phyloP scores from a whole-genome alignment of 352 stramenopile genomes.

The Pythium aristosporum region DNA sequence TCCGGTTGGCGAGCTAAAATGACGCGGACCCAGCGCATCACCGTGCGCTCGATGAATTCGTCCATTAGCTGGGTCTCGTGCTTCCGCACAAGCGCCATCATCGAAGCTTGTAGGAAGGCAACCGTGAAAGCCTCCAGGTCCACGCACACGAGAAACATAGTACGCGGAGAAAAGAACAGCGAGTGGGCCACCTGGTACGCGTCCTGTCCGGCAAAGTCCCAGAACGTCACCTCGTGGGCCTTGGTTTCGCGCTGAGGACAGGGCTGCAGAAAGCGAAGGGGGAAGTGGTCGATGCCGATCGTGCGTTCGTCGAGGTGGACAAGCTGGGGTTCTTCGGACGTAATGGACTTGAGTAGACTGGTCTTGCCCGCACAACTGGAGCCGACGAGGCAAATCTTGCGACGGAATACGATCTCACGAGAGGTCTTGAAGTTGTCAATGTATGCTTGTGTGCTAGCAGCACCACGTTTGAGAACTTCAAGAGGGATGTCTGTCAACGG shows the following conservation, averaged over 20 bases:
- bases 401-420: neutral
- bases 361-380: constrained; percentile 30
- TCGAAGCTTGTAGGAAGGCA: neutral
- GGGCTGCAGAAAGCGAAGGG: neutral
- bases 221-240: constrained; percentile 18
- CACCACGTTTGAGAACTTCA: constrained; percentile 1
- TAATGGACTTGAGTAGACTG: constrained; percentile 6
- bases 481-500: neutral
- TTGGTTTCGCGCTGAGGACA: neutral
- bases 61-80: neutral
- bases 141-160: constrained; percentile 18
- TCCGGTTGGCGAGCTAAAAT: constrained; percentile 18
- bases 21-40: constrained; percentile 11
- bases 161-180: constrained; percentile 19
- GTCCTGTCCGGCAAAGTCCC: constrained; percentile 24
- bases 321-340: neutral
- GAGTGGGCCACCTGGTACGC: constrained; percentile 19
- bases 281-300: constrained; percentile 35
- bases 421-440: neutral
- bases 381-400: constrained; percentile 2
- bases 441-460: neutral
- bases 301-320: constrained; percentile 24
- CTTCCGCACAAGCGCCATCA: neutral
- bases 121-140: constrained; percentile 11
- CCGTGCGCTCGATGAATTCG: constrained; percentile 5